phyloP scores from a whole-genome alignment of 441 rosid species.

The Croton laevigatus region DNA sequence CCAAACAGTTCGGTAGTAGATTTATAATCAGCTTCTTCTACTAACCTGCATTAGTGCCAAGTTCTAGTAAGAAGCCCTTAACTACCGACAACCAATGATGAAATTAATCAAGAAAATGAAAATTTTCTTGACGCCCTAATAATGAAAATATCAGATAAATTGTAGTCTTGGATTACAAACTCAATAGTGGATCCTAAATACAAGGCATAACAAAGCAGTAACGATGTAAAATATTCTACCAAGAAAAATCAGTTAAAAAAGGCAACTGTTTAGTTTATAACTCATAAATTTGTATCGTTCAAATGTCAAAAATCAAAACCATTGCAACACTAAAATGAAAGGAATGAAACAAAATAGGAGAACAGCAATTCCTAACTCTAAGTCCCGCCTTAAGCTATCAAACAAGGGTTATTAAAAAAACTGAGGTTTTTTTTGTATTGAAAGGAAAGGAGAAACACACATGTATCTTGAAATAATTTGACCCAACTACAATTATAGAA shows the following conservation, averaged over 20 bases:
- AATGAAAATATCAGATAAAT: too few species aligned
- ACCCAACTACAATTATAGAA: too few species aligned
- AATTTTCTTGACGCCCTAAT: not conserved
- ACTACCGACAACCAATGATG: not conserved
- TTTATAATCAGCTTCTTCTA: constrained; percentile 85
- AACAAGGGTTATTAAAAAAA: too few species aligned
- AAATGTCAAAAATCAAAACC: not conserved
- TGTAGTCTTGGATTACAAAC: too few species aligned
- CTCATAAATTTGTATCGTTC: not conserved
- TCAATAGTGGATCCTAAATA: too few species aligned
- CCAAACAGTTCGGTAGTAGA: constrained; percentile 70
- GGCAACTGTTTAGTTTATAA: too few species aligned
- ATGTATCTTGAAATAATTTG: too few species aligned
- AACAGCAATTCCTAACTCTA: not conserved
- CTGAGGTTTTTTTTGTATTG: too few species aligned
- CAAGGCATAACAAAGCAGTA: too few species aligned
- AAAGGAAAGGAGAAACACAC: too few species aligned
- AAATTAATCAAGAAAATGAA: not conserved
- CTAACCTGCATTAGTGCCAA: constrained; percentile 51
- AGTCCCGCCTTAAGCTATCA: too few species aligned
- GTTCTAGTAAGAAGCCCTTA: not conserved
- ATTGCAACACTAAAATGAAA: not conserved
- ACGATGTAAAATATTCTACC: too few species aligned
- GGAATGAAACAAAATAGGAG: not conserved
- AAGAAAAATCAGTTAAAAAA: not conserved